phyloP scores from a whole-genome alignment of 371 early-diverging fungal genomes.

The Apophysomyces elegans region DNA sequence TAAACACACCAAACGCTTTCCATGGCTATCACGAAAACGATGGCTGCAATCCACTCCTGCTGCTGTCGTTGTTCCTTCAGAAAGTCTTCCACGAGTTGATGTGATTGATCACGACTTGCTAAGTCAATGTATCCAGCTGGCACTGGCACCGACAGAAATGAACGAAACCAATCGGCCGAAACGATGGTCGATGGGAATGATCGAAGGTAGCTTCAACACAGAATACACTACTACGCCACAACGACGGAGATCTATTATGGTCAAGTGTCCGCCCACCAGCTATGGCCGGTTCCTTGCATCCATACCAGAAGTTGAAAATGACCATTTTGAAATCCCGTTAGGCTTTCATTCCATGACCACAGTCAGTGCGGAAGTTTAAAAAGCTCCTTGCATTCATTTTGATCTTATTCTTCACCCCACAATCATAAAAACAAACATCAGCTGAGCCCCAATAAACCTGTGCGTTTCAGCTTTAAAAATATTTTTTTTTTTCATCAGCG shows the following conservation, averaged over 20 bases:
- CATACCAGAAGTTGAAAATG: slow-evolving; percentile 7
- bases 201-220: neutral
- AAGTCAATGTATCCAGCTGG: slow-evolving; percentile 18
- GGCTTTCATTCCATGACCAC: no score
- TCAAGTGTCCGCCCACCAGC: neutral
- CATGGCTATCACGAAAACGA: slow-evolving; percentile 4
- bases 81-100: slow-evolving; percentile 1
- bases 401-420: no score
- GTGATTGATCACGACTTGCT: slow-evolving; percentile 14
- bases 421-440: no score
- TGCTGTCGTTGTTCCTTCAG: neutral
- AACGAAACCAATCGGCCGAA: neutral
- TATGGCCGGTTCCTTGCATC: neutral
- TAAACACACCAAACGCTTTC: neutral
- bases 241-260: slow-evolving; percentile 3
- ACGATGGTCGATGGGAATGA: slow-evolving; percentile 22
- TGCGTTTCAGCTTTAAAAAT: no score
- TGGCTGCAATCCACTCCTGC: neutral
- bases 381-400: no score
- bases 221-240: neutral
- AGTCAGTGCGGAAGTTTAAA: no score
- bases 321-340: neutral
- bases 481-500: no score
- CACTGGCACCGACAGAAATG: slow-evolving; percentile 7
- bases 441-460: no score